Evolutionary conservation across 495 filamentous ascomycete species (phyloP).

Genomic region (Daldinia bambusicola): DNA sequence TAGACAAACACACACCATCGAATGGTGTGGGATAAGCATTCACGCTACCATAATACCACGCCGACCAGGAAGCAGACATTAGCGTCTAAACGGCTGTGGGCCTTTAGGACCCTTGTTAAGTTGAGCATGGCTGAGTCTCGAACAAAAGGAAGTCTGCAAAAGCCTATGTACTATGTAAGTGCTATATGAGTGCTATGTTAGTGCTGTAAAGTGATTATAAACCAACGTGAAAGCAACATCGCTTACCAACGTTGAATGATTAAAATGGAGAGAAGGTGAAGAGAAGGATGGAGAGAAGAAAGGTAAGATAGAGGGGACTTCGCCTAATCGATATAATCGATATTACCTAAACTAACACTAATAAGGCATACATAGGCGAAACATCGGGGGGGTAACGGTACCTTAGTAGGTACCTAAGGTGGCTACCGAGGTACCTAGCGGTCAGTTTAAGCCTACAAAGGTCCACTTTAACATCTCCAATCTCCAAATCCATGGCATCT

Average conservation of each 20-base stretch:
- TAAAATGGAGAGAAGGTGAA: neutral
- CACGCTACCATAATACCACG: neutral
- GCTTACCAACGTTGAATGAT: neutral
- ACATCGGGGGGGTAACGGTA: constrained; percentile 20
- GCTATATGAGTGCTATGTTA: too few species aligned
- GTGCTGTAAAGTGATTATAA: neutral
- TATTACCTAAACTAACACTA: constrained; percentile 16
- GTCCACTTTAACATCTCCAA: constrained; percentile 15
- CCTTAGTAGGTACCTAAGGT: too few species aligned
- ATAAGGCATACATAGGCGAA: constrained; percentile 38
- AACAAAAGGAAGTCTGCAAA: neutral
- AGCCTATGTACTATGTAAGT: neutral
- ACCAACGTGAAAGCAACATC: neutral
- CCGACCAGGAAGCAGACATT: neutral
- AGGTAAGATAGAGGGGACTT: neutral
- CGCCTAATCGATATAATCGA: neutral
- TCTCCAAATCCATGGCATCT: neutral
- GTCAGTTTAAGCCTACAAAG: too few species aligned
- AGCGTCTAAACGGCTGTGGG: neutral
- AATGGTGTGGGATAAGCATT: neutral
- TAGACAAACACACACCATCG: neutral
- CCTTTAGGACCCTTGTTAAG: neutral
- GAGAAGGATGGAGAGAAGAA: too few species aligned
- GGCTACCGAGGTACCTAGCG: too few species aligned
- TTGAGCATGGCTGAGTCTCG: neutral